A percentile compares a stretch with the other conserved stretches of the same genome.
These are phyloP conservation scores for Candolleomyces aberdarensis DNA, from an alignment of 768 basidiomycete species.

Conservation along the genomic window DNA sequence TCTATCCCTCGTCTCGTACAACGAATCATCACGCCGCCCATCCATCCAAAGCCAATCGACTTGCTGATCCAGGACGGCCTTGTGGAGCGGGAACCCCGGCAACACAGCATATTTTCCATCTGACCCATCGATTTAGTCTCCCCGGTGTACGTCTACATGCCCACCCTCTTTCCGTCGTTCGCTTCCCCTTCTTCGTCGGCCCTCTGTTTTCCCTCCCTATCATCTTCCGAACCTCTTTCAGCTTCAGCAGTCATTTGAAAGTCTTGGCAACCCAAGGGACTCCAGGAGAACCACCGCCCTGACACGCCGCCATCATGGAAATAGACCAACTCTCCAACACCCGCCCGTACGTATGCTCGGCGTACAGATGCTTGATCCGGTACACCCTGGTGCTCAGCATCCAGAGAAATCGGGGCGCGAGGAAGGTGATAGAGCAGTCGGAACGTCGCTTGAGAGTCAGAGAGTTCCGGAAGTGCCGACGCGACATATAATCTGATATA, in stretches of 20 bases:
- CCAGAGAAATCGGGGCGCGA: conserved; percentile 37
- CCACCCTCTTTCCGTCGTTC: too few species aligned
- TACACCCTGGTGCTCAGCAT: conserved; percentile 65
- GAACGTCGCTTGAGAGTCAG: too few species aligned
- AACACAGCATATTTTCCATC: conserved; percentile 23
- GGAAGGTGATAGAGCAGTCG: too few species aligned
- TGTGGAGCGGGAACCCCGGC: neutral
- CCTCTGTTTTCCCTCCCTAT: too few species aligned
- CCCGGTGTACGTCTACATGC: conserved; percentile 49
- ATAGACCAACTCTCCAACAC: conserved; percentile 33
- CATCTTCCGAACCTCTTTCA: too few species aligned
- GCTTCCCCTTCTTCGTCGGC: too few species aligned
- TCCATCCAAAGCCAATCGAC: neutral
- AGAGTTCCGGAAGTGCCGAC: too few species aligned
- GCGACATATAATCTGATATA: too few species aligned
- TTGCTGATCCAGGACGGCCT: neutral
- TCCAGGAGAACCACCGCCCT: too few species aligned
- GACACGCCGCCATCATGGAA: too few species aligned
- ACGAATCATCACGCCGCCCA: neutral
- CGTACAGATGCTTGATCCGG: conserved; percentile 55
- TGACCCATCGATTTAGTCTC: conserved; percentile 64
- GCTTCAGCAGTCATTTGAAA: too few species aligned
- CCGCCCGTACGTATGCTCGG: conserved; percentile 79
- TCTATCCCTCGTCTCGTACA: neutral
- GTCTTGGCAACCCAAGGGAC: too few species aligned